These are phyloP conservation scores for Aspergillus latus DNA, from an alignment of 2,329 filamentous ascomycete genomes.

Conservation along the genomic window DNA sequence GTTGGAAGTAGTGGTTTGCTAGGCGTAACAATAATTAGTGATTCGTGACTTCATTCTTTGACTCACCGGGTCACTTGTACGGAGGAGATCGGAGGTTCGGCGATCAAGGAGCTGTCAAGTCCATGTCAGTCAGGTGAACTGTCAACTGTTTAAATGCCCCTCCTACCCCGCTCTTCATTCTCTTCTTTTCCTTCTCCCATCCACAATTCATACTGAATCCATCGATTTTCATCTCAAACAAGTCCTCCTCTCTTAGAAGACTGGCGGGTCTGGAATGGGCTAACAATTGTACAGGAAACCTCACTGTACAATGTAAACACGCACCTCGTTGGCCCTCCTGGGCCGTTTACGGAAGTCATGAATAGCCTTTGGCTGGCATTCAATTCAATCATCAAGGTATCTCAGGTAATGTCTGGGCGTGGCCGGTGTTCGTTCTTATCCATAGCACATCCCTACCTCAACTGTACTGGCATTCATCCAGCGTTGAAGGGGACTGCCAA, in stretches of 20 bases:
- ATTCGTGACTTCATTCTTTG: conserved; percentile 4
- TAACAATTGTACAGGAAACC: conserved; percentile 16
- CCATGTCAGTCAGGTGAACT: neutral
- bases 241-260: conserved; percentile 21
- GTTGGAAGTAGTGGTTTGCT: conserved; percentile 32
- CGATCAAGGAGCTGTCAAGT: neutral
- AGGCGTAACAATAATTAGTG: neutral
- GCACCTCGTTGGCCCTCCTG: conserved; percentile 13
- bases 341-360: conserved; percentile 39
- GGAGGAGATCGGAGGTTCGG: conserved; percentile 1
- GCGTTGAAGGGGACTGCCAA: conserved; percentile 2
- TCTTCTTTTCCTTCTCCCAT: conserved; percentile 13
- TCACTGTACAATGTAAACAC: conserved; percentile 27
- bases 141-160: conserved; percentile 24
- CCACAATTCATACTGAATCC: neutral
- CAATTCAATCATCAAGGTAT: conserved; percentile 50
- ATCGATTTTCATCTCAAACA: conserved; percentile 16
- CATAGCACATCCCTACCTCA: conserved; percentile 9
- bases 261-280: conserved; percentile 1
- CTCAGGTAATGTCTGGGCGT: conserved; percentile 54
- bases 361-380: conserved; percentile 40
- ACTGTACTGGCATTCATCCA: conserved; percentile 8
- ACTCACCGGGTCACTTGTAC: conserved; percentile 5
- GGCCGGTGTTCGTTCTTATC: conserved; percentile 61
- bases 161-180: conserved; percentile 18